Conservation (phyloP, 768 basidiomycete genomes). For the Pleurotus djamor region DNA sequence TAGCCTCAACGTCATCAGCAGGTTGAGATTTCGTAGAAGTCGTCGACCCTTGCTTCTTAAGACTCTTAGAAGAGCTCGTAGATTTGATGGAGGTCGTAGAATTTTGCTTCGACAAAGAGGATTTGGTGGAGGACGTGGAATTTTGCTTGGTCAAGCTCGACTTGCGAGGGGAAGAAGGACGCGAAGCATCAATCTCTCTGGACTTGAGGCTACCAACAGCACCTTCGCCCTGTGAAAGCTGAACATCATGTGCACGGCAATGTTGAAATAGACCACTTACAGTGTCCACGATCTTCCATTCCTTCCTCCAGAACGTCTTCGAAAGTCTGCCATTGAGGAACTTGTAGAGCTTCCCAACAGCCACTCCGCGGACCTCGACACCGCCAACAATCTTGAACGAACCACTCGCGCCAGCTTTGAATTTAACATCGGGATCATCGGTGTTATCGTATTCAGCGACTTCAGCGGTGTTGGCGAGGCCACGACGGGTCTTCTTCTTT, state of each 20-base stretch:
- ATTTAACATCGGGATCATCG: background rate
- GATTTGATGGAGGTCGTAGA: background rate
- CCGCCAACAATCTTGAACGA: background rate
- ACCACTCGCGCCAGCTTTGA: background rate
- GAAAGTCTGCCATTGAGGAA: background rate
- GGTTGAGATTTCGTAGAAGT: background rate
- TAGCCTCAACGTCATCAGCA: background rate
- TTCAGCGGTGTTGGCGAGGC: no score
- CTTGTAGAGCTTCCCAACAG: background rate
- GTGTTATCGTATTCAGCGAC: no score
- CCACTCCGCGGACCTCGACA: background rate
- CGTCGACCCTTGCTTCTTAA: background rate
- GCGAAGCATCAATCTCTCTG: conserved; percentile 1
- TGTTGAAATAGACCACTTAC: background rate
- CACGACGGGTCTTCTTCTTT: background rate
- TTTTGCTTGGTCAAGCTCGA: background rate
- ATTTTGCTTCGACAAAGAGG: background rate
- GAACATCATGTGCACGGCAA: no score
- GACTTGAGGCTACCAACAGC: background rate
- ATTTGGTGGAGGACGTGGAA: background rate
- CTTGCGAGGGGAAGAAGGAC: background rate
- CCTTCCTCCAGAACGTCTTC: background rate
- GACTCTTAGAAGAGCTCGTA: background rate
- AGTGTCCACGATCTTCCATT: background rate
- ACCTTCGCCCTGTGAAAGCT: background rate